Conservation (phyloP, 257 asterid genomes). For the Scutellaria galericulata region DNA sequence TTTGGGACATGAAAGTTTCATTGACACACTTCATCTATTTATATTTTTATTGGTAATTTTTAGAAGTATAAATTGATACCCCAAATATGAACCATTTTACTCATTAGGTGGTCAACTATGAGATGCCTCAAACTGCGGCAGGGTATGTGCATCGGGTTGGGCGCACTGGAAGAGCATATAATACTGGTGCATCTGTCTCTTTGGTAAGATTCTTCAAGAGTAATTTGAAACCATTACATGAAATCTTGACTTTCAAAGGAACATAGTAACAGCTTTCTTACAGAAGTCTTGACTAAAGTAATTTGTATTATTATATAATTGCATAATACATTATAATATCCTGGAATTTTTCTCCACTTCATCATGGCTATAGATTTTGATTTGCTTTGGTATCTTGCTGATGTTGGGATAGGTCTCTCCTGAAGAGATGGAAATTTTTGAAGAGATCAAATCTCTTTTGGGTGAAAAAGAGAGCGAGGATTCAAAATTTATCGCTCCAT, state of each 20-base stretch:
- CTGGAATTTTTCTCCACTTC: background rate
- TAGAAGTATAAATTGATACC: constrained; percentile 5
- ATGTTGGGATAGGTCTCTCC: constrained; percentile 62
- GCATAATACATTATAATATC: constrained; percentile 19
- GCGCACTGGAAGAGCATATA: constrained; percentile 95
- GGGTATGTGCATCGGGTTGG: constrained; percentile 99
- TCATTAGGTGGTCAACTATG: constrained; percentile 82
- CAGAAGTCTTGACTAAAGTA: background rate
- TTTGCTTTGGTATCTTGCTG: constrained; percentile 28
- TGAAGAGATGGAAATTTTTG: constrained; percentile 74
- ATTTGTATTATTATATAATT: constrained; percentile 8
- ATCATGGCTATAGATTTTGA: constrained; percentile 3
- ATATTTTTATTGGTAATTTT: background rate
- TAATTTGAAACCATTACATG: constrained; percentile 11
- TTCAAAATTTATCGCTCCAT: constrained; percentile 80
- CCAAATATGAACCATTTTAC: constrained; percentile 17
- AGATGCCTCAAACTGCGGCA: constrained; percentile 81
- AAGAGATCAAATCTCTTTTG: constrained; percentile 73
- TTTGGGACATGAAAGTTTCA: background rate
- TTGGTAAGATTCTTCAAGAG: constrained; percentile 62
- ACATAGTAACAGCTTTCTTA: background rate
- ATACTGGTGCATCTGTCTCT: constrained; percentile 93
- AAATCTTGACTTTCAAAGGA: constrained; percentile 1
- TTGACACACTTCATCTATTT: background rate
- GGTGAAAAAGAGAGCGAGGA: constrained; percentile 72